Evolutionary conservation across 2,329 filamentous ascomycete genomes (phyloP), one percentile per base, ranked within the genome.

Genomic region (Lecanosticta acicola): DNA sequence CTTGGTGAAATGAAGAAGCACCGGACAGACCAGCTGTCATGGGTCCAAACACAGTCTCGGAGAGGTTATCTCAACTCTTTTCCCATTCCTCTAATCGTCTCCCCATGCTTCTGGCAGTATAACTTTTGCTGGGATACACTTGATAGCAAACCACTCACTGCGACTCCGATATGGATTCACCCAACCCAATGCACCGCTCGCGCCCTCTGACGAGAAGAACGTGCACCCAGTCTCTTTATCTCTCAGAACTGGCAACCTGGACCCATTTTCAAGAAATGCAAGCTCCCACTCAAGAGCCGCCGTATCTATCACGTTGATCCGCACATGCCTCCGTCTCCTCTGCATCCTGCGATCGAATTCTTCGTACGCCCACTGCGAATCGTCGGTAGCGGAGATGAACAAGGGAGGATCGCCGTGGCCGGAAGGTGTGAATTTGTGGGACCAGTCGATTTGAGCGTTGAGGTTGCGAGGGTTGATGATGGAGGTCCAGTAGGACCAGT

Each of bases 401-500:
- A 45, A 37, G 9, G 43, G 43, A 11, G 43, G 43, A 26, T 45
- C 43, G 10, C 36, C 36, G 7, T 39, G 10, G 3, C 35, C 26
- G 4, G 40, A 19, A 3, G 40, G 36, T 19, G 43, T 45, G 36
- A 45, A 45, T 14, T 36, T 35, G 17, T 45, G 43, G 11, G 38
- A 37, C 19, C 41, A 49, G 17, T 43, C 43, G 7, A 51, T 42
- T 13, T 48, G 45, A 0, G 35, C 18, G 19, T 47, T 37, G 20
- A 48, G 48, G 18, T 46, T 47, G 17, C 16, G 16, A 3, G 38
- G 21, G 18, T 32, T 43, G 39, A 51, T 47, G 3, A 45, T 45
- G 16, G 37, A 35, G 32, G 45, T 43, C 48, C 46, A 36, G 48
- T 34, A 43, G 37, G 41, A 39, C 48, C 45, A 17, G 41, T 51